phyloP scores from a whole-genome alignment of 345 rosid genomes.

The Hypericum perforatum region DNA sequence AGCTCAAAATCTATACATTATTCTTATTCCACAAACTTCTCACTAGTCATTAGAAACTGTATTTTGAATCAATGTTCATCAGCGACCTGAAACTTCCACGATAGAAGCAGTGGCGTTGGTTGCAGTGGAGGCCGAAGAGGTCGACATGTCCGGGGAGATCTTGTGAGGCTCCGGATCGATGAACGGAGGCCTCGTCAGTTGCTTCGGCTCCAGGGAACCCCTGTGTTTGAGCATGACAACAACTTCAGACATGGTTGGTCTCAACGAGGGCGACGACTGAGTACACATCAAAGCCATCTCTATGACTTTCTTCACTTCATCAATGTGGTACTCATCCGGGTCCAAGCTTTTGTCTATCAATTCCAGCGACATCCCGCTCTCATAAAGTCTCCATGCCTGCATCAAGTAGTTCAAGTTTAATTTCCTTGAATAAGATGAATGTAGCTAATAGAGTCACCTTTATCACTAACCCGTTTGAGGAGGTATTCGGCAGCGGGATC shows the following conservation, averaged over 20 bases:
- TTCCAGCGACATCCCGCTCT: conserved; percentile 18
- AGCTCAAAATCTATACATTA: no score
- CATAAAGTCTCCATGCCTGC: conserved; percentile 33
- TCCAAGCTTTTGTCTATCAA: conserved; percentile 24
- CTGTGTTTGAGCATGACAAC: conserved; percentile 21
- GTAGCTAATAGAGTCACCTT: no score
- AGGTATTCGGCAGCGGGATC: conserved; percentile 14
- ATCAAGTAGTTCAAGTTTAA: not conserved
- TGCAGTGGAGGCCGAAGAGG: conserved; percentile 13
- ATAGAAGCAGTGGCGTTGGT: conserved; percentile 17
- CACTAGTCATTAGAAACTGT: no score
- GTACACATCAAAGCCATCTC: conserved; percentile 34
- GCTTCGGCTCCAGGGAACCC: conserved; percentile 6
- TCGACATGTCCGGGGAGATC: conserved; percentile 2
- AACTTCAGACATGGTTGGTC: conserved; percentile 33
- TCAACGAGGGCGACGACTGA: conserved; percentile 17
- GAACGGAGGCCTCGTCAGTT: conserved; percentile 15
- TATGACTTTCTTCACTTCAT: conserved; percentile 18
- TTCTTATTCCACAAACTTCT: no score
- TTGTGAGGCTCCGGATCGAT: conserved; percentile 5
- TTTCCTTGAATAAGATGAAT: no score
- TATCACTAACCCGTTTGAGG: conserved; percentile 13
- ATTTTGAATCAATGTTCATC: no score
- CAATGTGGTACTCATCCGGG: conserved; percentile 22
- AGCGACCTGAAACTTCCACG: conserved; percentile 14